These are phyloP conservation scores for Sambucus nigra DNA, from an alignment of 129 eudicot genomes.

Conservation along the genomic window DNA sequence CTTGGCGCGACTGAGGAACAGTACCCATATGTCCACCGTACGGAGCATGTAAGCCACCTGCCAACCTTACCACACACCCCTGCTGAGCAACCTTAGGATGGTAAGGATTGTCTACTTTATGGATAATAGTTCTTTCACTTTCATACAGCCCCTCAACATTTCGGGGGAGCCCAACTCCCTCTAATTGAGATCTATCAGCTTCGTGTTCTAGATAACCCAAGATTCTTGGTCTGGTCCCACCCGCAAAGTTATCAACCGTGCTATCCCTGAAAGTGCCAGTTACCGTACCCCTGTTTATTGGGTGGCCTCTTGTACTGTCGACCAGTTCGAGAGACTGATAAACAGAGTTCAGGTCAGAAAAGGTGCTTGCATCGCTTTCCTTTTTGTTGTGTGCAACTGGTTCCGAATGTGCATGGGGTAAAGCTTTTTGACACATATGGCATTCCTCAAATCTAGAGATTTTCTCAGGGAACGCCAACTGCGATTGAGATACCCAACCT, in stretches of 20 bases:
- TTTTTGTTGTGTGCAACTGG: conserved; percentile 52
- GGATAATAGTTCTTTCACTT: conserved; percentile 17
- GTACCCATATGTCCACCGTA: conserved; percentile 11
- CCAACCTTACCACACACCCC: conserved; percentile 19
- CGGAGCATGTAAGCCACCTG: conserved; percentile 4
- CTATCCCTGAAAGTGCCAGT: conserved; percentile 15
- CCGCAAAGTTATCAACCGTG: conserved; percentile 15
- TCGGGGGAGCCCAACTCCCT: conserved; percentile 14
- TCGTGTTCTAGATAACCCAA: conserved; percentile 13
- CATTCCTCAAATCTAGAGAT: conserved; percentile 47
- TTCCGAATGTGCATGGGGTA: conserved; percentile 93
- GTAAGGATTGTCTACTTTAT: conserved; percentile 22
- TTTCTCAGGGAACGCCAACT: conserved; percentile 22
- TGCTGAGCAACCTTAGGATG: conserved; percentile 23
- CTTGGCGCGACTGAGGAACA: conserved; percentile 26
- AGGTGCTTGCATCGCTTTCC: conserved; percentile 34
- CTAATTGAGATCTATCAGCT: conserved; percentile 15
- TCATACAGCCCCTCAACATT: conserved; percentile 19
- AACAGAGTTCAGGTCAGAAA: conserved; percentile 32
- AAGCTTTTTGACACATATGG: conserved; percentile 66
- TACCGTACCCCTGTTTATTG: conserved; percentile 27
- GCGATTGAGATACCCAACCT: conserved; percentile 43
- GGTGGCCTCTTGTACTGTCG: conserved; percentile 33
- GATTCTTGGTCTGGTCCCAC: conserved; percentile 12
- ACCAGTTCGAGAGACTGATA: conserved; percentile 54